A percentile compares a stretch with the other conserved stretches of the same genome.
phyloP scores from a whole-genome alignment of 1,284 basidiomycete species.

The Exobasidium rhododendri region DNA sequence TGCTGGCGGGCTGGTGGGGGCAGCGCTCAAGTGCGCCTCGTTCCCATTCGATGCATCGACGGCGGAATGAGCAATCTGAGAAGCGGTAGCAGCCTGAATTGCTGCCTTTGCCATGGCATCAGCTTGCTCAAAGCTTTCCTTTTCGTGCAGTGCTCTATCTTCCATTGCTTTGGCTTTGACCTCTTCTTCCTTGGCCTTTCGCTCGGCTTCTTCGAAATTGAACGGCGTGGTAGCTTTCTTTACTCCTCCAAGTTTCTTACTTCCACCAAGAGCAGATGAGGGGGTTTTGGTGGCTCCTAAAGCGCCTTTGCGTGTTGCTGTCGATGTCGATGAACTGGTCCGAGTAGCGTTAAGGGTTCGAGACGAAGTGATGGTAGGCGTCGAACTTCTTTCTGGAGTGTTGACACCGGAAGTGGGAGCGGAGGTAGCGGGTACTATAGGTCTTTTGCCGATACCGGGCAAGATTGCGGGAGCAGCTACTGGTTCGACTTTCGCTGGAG shows the following conservation, averaged over 20 bases:
- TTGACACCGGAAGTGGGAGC: slow-evolving; percentile 6
- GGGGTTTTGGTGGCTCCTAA: slow-evolving; percentile 18
- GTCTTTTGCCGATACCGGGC: slow-evolving; percentile 16
- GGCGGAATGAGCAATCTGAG: slow-evolving; percentile 19
- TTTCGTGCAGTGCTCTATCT: slow-evolving; percentile 20
- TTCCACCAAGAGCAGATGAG: slow-evolving; percentile 7
- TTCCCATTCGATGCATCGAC: slow-evolving; percentile 11
- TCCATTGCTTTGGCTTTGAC: slow-evolving; percentile 19
- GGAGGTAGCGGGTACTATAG: slow-evolving; percentile 5
- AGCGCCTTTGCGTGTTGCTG: slow-evolving; percentile 13
- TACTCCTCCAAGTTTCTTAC: slow-evolving; percentile 33
- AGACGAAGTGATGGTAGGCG: slow-evolving; percentile 43
- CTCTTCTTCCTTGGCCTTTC: slow-evolving; percentile 48
- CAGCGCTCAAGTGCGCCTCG: neutral
- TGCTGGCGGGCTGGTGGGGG: slow-evolving; percentile 15
- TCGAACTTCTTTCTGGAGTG: slow-evolving; percentile 19
- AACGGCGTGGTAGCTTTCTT: slow-evolving; percentile 39
- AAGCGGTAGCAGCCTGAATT: slow-evolving; percentile 26
- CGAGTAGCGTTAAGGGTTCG: slow-evolving; percentile 8
- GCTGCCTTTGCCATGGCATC: slow-evolving; percentile 41
- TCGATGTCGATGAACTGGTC: neutral
- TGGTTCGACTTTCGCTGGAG: slow-evolving; percentile 16
- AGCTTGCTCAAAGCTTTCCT: slow-evolving; percentile 33
- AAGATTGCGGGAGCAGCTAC: slow-evolving; percentile 23
- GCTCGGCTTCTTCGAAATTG: slow-evolving; percentile 52